phyloP scores from a whole-genome alignment of 1,284 basidiomycete species.

The Ustilago esculenta region DNA sequence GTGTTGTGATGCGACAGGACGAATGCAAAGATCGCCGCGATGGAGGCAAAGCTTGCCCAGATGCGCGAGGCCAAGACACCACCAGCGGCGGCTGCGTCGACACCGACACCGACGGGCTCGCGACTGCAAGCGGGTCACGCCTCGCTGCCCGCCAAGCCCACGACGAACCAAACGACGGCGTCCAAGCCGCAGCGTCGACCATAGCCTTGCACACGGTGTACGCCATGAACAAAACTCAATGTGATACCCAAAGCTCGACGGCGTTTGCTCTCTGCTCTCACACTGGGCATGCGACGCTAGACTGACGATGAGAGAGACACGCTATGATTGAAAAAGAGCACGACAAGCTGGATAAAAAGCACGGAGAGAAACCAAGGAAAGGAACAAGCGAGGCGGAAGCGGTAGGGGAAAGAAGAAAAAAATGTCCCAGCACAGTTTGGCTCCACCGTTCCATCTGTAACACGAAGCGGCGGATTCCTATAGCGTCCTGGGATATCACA shows the following conservation, averaged over 20 bases:
- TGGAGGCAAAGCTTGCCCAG: constrained; percentile 84
- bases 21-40: constrained; percentile 86
- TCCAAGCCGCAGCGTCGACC: background rate
- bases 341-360: background rate
- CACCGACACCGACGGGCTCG: no score
- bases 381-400: background rate
- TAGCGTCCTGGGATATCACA: constrained; percentile 55
- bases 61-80: constrained; percentile 24
- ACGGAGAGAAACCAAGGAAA: background rate
- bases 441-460: constrained; percentile 34
- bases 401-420: constrained; percentile 1
- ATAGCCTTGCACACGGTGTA: no score
- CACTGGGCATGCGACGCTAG: no score
- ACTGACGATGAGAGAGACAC: no score
- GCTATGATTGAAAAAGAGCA: background rate
- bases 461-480: constrained; percentile 49
- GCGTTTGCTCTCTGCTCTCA: no score
- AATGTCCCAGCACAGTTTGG: constrained; percentile 56
- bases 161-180: background rate
- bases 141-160: constrained; percentile 30
- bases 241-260: constrained; percentile 23
- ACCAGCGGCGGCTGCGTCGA: background rate
- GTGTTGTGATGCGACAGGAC: constrained; percentile 69
- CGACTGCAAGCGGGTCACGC: constrained; percentile 2
- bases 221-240: no score